Evolutionary conservation across 1,284 basidiomycete species (phyloP).

Genomic region (Cerioporus squamosus): DNA sequence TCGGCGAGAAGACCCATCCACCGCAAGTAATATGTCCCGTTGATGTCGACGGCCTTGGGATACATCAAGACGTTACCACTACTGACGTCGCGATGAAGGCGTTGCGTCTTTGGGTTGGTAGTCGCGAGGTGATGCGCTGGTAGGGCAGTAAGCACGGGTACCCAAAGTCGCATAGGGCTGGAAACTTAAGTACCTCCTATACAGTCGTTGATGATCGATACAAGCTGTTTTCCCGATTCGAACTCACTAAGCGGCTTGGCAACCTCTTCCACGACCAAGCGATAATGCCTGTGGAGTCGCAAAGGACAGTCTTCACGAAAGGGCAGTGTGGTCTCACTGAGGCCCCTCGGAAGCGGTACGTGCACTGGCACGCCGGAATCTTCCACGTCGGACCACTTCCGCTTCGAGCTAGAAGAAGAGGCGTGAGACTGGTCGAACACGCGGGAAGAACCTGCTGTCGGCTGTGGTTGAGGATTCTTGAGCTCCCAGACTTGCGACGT

Average conservation of each 20-base stretch:
- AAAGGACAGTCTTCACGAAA: not conserved
- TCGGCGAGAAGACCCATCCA: constrained; percentile 7
- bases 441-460: not conserved
- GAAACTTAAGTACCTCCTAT: constrained; percentile 3
- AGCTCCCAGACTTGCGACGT: not conserved
- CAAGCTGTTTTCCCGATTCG: not conserved
- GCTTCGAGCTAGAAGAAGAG: no score
- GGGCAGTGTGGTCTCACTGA: not conserved
- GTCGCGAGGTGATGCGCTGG: not conserved
- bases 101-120: not conserved
- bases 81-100: constrained; percentile 9
- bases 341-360: not conserved
- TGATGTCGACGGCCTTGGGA: not conserved
- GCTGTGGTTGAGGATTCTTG: no score
- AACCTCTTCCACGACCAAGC: constrained; percentile 23
- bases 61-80: constrained; percentile 6
- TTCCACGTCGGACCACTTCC: no score
- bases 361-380: no score
- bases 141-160: not conserved
- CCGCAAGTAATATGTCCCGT: not conserved
- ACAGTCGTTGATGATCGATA: not conserved
- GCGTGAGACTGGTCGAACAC: not conserved
- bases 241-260: constrained; percentile 13
- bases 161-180: not conserved
- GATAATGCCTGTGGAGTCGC: constrained; percentile 2